Conservation (phyloP, 129 eudicot species). For the Flaveria robusta region DNA sequence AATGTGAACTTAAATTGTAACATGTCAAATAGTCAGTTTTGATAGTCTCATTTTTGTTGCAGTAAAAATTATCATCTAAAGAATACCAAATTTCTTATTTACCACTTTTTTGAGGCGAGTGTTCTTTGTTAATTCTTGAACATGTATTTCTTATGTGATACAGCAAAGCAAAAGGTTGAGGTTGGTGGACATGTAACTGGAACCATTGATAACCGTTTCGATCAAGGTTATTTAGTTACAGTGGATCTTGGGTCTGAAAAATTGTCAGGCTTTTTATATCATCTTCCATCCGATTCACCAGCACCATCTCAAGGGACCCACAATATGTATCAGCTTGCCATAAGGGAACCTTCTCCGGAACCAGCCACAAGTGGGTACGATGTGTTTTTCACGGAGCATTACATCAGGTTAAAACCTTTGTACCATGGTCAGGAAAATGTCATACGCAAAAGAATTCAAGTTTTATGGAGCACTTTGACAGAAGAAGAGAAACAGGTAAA, state of each 20-base stretch:
- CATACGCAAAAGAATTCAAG: conserved; percentile 64
- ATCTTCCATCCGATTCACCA: conserved; percentile 47
- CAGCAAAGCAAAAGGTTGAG: conserved; percentile 53
- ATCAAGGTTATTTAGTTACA: conserved; percentile 69
- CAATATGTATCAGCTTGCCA: conserved; percentile 52
- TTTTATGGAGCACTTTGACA: conserved; percentile 58
- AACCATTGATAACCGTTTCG: conserved; percentile 82
- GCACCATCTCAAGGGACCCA: conserved; percentile 44
- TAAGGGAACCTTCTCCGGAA: conserved; percentile 67
- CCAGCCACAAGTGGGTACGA: conserved; percentile 61
- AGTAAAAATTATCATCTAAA: background rate
- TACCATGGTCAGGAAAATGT: conserved; percentile 65
- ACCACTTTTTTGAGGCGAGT: background rate
- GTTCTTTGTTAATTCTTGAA: conserved; percentile 1
- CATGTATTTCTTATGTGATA: conserved; percentile 23
- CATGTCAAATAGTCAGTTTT: too few species aligned
- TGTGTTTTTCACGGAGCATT: conserved; percentile 71
- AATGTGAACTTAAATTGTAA: too few species aligned
- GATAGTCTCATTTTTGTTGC: background rate
- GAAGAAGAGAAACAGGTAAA: conserved; percentile 74
- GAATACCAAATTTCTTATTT: background rate
- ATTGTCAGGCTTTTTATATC: conserved; percentile 86
- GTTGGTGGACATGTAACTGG: conserved; percentile 68
- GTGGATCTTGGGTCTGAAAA: conserved; percentile 73
- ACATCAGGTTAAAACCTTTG: conserved; percentile 50